Conservation (phyloP, 2,329 filamentous ascomycete species). For the Sphaerulina musiva region DNA sequence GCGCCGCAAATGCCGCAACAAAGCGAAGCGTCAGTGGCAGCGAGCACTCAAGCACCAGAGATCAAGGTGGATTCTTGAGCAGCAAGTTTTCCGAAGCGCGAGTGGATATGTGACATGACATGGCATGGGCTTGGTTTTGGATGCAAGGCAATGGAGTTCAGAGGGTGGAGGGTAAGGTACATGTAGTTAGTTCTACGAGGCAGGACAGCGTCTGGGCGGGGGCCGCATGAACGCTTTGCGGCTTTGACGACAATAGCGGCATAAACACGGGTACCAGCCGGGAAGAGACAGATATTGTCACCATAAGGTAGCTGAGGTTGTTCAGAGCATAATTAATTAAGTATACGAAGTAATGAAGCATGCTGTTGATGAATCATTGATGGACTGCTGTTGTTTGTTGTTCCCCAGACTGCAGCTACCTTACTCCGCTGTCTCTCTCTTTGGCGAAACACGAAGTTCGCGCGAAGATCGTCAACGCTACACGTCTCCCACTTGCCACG, state of each 20-base stretch:
- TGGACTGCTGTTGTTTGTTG: neutral
- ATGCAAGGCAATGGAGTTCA: neutral
- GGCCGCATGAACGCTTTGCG: neutral
- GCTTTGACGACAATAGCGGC: neutral
- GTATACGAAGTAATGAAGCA: neutral
- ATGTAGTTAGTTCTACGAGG: neutral
- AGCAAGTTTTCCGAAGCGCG: slow-evolving; percentile 26
- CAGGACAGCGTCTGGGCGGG: neutral
- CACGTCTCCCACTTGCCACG: neutral
- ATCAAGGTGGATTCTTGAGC: slow-evolving; percentile 25
- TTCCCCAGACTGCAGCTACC: too few relatives aligned
- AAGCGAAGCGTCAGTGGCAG: slow-evolving; percentile 10
- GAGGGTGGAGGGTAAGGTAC: neutral
- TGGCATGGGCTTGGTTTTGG: neutral
- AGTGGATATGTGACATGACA: slow-evolving; percentile 8
- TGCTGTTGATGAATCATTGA: neutral
- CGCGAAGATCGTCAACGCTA: neutral
- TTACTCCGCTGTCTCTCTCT: neutral
- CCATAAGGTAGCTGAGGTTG: neutral
- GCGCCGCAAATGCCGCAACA: slow-evolving; percentile 8
- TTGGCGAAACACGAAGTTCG: neutral
- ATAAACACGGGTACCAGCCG: neutral
- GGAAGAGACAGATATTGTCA: neutral
- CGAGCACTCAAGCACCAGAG: slow-evolving; percentile 24
- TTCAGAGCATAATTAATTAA: neutral